phyloP scores from a whole-genome alignment of 2,329 filamentous ascomycete species.

The Pseudogymnoascus sp. region DNA sequence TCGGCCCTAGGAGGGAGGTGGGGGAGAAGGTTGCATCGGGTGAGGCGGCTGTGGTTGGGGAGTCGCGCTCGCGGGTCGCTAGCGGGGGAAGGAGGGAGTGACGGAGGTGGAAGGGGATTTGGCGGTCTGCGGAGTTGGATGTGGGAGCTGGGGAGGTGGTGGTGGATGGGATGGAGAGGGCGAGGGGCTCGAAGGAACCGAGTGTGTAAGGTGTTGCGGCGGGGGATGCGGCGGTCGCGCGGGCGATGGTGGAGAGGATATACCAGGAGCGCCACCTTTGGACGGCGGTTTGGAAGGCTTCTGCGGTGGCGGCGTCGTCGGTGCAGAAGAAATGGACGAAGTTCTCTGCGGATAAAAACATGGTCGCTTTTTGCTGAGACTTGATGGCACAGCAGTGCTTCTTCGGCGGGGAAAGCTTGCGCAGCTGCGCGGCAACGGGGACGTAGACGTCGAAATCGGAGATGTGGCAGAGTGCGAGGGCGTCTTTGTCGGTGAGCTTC shows the following conservation, averaged over 20 bases:
- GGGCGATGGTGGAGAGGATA: conserved; percentile 59
- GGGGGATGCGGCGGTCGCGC: conserved; percentile 29
- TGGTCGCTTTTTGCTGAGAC: conserved; percentile 78
- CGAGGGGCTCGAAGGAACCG: conserved; percentile 58
- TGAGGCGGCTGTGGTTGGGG: conserved; percentile 14
- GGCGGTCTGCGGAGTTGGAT: conserved; percentile 10
- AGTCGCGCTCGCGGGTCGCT: conserved; percentile 11
- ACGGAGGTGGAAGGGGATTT: conserved; percentile 26
- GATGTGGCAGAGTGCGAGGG: conserved; percentile 67
- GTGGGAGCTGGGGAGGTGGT: conserved; percentile 1
- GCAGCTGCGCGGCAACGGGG: conserved; percentile 58
- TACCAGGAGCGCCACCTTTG: conserved; percentile 92
- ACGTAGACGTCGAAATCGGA: conserved; percentile 90
- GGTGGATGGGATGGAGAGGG: conserved; percentile 52
- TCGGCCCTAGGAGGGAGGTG: conserved; percentile 39
- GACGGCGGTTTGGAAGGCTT: conserved; percentile 61
- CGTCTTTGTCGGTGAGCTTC: conserved; percentile 55
- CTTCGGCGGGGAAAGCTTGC: conserved; percentile 75
- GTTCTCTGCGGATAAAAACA: conserved; percentile 75
- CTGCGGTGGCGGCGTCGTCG: conserved; percentile 59
- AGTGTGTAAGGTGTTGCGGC: conserved; percentile 53
- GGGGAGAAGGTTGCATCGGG: conserved; percentile 35
- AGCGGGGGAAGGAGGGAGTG: conserved; percentile 18
- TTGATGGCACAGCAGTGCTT: conserved; percentile 82
- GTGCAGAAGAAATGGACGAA: conserved; percentile 90